Evolutionary conservation across 1,284 basidiomycete species (phyloP).

Genomic region (Irpex rosettiformis): DNA sequence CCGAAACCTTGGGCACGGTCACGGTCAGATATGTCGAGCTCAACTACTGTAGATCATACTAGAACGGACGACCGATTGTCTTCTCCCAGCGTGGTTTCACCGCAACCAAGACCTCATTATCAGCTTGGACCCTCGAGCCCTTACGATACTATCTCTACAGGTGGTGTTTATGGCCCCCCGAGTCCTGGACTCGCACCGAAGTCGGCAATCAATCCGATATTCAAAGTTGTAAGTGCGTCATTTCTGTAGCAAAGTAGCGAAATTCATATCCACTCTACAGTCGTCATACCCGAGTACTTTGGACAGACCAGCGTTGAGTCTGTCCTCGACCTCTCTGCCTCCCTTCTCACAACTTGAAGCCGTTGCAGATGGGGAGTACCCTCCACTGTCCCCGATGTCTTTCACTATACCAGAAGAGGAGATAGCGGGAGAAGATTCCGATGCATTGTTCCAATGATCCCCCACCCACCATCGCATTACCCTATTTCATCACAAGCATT

Average conservation of each 20-base stretch:
- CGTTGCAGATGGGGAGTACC: conserved; percentile 70
- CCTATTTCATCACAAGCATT: conserved; percentile 13
- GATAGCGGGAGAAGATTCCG: conserved; percentile 24
- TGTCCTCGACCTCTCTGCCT: conserved; percentile 48
- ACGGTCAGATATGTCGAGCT: conserved; percentile 21
- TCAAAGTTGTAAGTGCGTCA: conserved; percentile 78
- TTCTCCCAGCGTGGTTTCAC: conserved; percentile 39
- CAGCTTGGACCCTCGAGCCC: conserved; percentile 31
- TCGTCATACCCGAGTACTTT: conserved; percentile 26
- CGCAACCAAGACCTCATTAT: conserved; percentile 44
- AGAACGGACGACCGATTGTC: conserved; percentile 28
- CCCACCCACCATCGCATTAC: conserved; percentile 9
- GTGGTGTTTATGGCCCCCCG: conserved; percentile 33
- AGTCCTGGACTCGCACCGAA: conserved; percentile 56
- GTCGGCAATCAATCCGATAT: conserved; percentile 83
- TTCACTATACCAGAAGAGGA: conserved; percentile 52
- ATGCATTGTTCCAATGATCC: neutral
- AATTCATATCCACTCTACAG: conserved; percentile 32
- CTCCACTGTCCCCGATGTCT: conserved; percentile 69
- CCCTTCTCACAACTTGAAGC: conserved; percentile 78
- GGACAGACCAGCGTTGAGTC: conserved; percentile 34
- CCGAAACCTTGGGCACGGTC: conserved; percentile 37
- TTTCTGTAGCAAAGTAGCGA: conserved; percentile 3
- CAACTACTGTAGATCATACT: conserved; percentile 25
- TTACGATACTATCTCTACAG: conserved; percentile 21